A percentile compares a stretch with the other conserved stretches of the same genome.
These are phyloP conservation scores for Leccinum griseonigrum DNA, from an alignment of 1,284 basidiomycete species.

Conservation along the genomic window DNA sequence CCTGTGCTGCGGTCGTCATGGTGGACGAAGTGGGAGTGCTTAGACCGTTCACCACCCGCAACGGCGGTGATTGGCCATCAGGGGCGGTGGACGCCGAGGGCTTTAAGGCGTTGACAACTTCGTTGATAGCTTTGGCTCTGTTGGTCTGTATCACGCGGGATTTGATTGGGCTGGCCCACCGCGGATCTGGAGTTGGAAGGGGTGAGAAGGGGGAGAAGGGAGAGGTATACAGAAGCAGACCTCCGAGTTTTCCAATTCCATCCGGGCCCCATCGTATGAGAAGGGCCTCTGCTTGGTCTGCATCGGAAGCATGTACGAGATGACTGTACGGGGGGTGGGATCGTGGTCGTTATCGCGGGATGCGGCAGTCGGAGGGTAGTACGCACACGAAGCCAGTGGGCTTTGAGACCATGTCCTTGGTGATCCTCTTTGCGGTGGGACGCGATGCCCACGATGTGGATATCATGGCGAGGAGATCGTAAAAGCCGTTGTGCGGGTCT, in stretches of 20 bases:
- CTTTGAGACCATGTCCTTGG: conserved; percentile 83
- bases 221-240: conserved; percentile 45
- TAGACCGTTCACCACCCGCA: conserved; percentile 84
- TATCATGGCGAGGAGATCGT: conserved; percentile 80
- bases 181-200: conserved; percentile 59
- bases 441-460: conserved; percentile 58
- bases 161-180: conserved; percentile 91
- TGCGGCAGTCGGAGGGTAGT: background rate
- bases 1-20: conserved; percentile 66
- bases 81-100: conserved; percentile 48
- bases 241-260: conserved; percentile 87
- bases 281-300: conserved; percentile 87
- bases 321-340: conserved; percentile 54
- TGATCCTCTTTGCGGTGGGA: conserved; percentile 50
- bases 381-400: conserved; percentile 85
- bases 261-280: conserved; percentile 90
- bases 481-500: conserved; percentile 72
- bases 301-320: conserved; percentile 91
- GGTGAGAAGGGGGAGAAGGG: conserved; percentile 21
- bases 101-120: conserved; percentile 69
- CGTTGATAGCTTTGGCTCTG: conserved; percentile 80
- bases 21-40: conserved; percentile 56
- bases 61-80: conserved; percentile 47
- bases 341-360: conserved; percentile 20
- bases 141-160: conserved; percentile 70